Evolutionary conservation across 164 flowering plant species (phyloP).

Genomic region (Tetrastigma voinierianum): DNA sequence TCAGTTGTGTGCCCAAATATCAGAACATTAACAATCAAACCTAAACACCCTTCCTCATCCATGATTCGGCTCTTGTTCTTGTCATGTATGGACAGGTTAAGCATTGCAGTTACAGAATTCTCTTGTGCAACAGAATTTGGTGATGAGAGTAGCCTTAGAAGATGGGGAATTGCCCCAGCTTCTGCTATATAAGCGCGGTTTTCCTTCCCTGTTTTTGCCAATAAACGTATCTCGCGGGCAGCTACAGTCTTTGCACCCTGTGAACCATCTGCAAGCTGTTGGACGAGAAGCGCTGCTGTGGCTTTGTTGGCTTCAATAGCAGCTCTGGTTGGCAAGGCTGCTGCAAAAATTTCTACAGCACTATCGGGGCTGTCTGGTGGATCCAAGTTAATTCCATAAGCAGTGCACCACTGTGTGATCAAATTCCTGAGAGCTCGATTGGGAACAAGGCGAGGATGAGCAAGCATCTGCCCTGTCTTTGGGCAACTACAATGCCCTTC

Average conservation of each 20-base stretch:
- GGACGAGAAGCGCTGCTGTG: constrained; percentile 65
- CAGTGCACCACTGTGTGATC: constrained; percentile 81
- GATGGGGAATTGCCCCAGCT: constrained; percentile 92
- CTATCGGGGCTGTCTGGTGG: constrained; percentile 45
- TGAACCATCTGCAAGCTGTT: constrained; percentile 58
- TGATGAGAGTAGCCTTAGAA: constrained; percentile 57
- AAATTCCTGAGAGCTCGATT: constrained; percentile 76
- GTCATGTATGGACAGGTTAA: constrained; percentile 84
- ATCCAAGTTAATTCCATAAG: constrained; percentile 59
- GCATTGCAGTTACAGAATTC: constrained; percentile 92
- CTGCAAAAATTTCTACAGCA: constrained; percentile 35
- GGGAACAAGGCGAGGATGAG: constrained; percentile 62
- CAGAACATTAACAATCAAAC: constrained; percentile 67
- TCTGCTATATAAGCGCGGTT: constrained; percentile 93
- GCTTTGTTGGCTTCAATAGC: constrained; percentile 79
- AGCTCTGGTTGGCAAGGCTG: constrained; percentile 55
- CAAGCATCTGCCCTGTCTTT: constrained; percentile 82
- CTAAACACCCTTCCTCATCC: constrained; percentile 75
- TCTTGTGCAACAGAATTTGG: constrained; percentile 70
- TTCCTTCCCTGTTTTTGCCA: constrained; percentile 84
- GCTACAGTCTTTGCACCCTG: constrained; percentile 61
- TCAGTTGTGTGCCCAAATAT: constrained; percentile 68
- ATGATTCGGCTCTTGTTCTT: constrained; percentile 78
- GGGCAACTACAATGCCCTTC: constrained; percentile 90
- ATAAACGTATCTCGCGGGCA: constrained; percentile 73